Percentiles rank a stretch among this genome's conserved stretches.
phyloP scores from a whole-genome alignment of 495 filamentous ascomycete genomes.

The Neurospora terricola region DNA sequence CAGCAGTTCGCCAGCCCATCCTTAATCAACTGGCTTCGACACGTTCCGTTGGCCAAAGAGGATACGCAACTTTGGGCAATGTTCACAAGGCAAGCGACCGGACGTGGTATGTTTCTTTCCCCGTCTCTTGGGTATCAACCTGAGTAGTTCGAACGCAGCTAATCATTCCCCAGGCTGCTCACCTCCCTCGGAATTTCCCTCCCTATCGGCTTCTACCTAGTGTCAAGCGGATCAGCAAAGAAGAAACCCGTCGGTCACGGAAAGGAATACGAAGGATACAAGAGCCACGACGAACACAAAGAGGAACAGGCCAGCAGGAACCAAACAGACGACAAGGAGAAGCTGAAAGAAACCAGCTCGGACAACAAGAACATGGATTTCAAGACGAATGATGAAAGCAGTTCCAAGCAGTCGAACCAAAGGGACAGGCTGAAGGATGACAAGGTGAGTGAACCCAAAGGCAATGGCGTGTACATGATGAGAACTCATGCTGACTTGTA shows the following conservation, averaged over 20 bases:
- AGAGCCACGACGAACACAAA: neutral
- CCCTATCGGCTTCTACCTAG: constrained; percentile 6
- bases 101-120: constrained; percentile 8
- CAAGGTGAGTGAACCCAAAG: neutral
- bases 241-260: neutral
- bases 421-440: neutral
- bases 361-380: neutral
- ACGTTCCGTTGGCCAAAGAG: constrained; percentile 3
- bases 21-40: neutral
- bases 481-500: neutral
- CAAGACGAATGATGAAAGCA: neutral
- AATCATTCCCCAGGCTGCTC: constrained; percentile 4
- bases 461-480: neutral
- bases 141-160: neutral
- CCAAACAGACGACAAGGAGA: constrained; percentile 11
- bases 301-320: constrained; percentile 14
- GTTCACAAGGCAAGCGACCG: constrained; percentile 3
- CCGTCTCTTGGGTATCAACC: neutral
- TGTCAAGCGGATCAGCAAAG: neutral
- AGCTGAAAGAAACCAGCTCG: neutral
- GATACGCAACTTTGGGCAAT: constrained; percentile 9
- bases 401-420: neutral
- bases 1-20: neutral
- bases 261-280: neutral
- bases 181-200: constrained; percentile 10